Evolutionary conservation across 352 stramenopile species (phyloP).

Genomic region (Globisporangium alternatum): DNA sequence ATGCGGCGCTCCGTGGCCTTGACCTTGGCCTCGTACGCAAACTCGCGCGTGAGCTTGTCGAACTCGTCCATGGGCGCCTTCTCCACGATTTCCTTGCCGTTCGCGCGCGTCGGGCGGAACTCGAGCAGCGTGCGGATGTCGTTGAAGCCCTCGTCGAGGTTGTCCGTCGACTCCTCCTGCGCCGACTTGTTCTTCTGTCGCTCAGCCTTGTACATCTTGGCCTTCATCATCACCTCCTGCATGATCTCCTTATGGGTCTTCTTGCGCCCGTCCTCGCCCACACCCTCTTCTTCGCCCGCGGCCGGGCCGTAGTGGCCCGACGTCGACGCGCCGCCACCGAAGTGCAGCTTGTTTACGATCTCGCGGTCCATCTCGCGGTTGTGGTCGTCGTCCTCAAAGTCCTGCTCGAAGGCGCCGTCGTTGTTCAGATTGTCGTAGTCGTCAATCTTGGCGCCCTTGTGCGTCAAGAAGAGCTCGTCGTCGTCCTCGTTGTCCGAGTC

Average conservation of each 20-base stretch:
- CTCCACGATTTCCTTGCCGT: constrained; percentile 54
- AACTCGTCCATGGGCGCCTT: constrained; percentile 85
- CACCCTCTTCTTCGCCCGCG: constrained; percentile 14
- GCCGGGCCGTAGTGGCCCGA: constrained; percentile 12
- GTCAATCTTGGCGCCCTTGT: constrained; percentile 71
- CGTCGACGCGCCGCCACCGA: constrained; percentile 52
- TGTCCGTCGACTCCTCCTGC: constrained; percentile 77
- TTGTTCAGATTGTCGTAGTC: constrained; percentile 68
- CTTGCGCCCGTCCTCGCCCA: constrained; percentile 35
- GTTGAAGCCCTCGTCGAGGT: constrained; percentile 71
- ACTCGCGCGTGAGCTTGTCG: constrained; percentile 72
- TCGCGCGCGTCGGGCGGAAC: constrained; percentile 73
- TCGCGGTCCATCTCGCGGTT: constrained; percentile 70
- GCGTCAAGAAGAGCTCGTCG: constrained; percentile 73
- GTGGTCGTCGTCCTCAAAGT: constrained; percentile 73
- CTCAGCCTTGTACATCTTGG: constrained; percentile 88
- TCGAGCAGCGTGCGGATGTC: constrained; percentile 62
- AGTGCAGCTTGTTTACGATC: constrained; percentile 86
- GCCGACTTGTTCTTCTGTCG: constrained; percentile 83
- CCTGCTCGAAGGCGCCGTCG: constrained; percentile 36
- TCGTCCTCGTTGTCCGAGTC: constrained; percentile 77
- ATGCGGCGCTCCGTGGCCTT: constrained; percentile 93
- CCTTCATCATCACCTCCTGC: constrained; percentile 91
- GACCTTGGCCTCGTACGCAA: constrained; percentile 91
- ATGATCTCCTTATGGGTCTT: constrained; percentile 90